Conservation (phyloP, 768 basidiomycete genomes). For the Auricularia auricula-judae region DNA sequence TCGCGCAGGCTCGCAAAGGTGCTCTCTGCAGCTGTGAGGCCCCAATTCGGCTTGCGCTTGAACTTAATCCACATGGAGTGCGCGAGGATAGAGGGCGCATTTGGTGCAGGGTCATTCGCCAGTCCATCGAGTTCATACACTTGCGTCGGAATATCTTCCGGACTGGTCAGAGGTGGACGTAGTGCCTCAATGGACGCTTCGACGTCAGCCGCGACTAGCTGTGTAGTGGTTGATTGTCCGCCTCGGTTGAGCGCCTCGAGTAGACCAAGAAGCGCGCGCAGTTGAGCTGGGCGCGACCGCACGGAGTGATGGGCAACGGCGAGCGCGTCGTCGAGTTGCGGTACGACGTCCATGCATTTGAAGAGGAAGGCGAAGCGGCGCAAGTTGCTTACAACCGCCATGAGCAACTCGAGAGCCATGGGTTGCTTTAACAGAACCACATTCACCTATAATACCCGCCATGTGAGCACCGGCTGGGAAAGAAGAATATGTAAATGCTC, state of each 20-base stretch:
- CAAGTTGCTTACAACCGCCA: constrained; percentile 59
- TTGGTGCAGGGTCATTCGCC: constrained; percentile 49
- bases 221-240: constrained; percentile 25
- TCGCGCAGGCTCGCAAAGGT: constrained; percentile 65
- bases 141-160: constrained; percentile 53
- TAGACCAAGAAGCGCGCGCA: constrained; percentile 49
- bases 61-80: constrained; percentile 79
- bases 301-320: constrained; percentile 51
- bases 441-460: constrained; percentile 16
- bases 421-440: constrained; percentile 40
- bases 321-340: constrained; percentile 45
- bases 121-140: constrained; percentile 52
- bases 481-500: neutral
- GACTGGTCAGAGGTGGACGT: constrained; percentile 49
- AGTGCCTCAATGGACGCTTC: constrained; percentile 51
- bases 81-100: constrained; percentile 43
- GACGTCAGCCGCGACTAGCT: constrained; percentile 14
- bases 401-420: constrained; percentile 39
- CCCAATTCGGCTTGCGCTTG: constrained; percentile 61
- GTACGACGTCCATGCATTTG: constrained; percentile 61
- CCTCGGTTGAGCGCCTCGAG: constrained; percentile 57
- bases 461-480: neutral
- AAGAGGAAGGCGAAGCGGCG: constrained; percentile 62
- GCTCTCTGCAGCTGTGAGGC: constrained; percentile 78
- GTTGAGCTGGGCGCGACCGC: constrained; percentile 55